Evolutionary conservation across 2,329 filamentous ascomycete species (phyloP), one percentile per base, ranked within the genome.

Genomic region (Microcyclosporella mali): DNA sequence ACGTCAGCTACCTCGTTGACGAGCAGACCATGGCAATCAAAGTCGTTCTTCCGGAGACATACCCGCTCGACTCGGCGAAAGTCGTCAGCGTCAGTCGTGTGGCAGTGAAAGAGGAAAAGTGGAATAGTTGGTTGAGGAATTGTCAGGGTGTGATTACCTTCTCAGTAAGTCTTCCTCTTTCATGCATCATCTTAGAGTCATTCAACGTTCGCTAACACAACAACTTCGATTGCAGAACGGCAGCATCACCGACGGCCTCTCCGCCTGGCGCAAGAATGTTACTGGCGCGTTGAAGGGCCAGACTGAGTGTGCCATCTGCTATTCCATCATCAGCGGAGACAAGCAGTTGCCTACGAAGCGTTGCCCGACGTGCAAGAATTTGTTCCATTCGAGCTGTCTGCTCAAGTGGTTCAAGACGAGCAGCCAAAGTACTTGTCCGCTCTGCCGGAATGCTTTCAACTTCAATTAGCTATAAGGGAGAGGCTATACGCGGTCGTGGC

Each of bases 341-440:
- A 86, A 86, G 71, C 84, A 85, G 65, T 79, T 94, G 64, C 92
- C 92, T 0, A 90, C 92, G 64, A 97, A 97, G 74, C 75, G 79
- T 41, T 98, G 92, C 65, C 74, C 77, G 35, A 97, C 90, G 1
- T 98, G 92, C 74, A 90, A 88, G 72, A 90, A 98, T 66, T 71
- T 85, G 40, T 98, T 97, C 72, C 92, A 98, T 66, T 78, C 83
- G 1, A 78, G 79, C 2, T 98, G 92, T 68, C 67, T 98, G 67
- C 95, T 88, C 71, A 89, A 90, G 68, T 98, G 92, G 92, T 97
- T 98, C 72, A 85, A 87, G 73, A 90, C 77, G 56, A 95, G 88
- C 63, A 94, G 87, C 65, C 83, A 87, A 59, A 92, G 85, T 58
- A 90, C 84, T 37, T 98, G 92, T 66, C 92, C 92, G 36, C 71